Percentiles rank a stretch among this genome's conserved stretches.
Conservation (phyloP, 805 yeast species). For the Metschnikowia continentalis region DNA sequence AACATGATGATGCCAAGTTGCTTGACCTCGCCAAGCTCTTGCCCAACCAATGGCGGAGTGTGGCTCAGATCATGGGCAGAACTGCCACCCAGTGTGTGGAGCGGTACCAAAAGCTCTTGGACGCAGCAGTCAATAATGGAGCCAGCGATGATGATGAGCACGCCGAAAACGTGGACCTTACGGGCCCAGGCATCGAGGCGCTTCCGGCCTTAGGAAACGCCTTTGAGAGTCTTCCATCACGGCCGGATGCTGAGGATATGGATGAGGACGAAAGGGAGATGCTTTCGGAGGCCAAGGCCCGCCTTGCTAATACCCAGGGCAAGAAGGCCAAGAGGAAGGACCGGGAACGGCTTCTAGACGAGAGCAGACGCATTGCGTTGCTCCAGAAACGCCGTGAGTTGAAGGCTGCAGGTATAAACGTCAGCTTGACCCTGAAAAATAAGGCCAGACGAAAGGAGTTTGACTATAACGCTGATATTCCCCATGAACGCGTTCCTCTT, state of each 20-base stretch:
- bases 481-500: constrained; percentile 67
- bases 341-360: constrained; percentile 77
- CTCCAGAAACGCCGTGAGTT: constrained; percentile 77
- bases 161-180: constrained; percentile 24
- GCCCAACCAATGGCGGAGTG: constrained; percentile 94
- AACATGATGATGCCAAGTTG: constrained; percentile 71
- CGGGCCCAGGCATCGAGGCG: constrained; percentile 54
- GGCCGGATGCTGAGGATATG: constrained; percentile 74
- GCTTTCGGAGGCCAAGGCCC: constrained; percentile 91
- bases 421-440: constrained; percentile 47
- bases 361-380: constrained; percentile 68
- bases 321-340: constrained; percentile 90
- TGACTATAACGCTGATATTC: constrained; percentile 81
- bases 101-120: constrained; percentile 70
- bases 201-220: constrained; percentile 40
- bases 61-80: constrained; percentile 75
- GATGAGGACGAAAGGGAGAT: constrained; percentile 88
- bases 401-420: constrained; percentile 71
- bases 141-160: constrained; percentile 24
- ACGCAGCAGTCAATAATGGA: constrained; percentile 33
- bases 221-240: constrained; percentile 76
- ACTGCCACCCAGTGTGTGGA: constrained; percentile 86
- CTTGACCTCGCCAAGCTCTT: constrained; percentile 60
- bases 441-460: constrained; percentile 56
- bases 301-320: constrained; percentile 89